Evolutionary conservation across 2,329 filamentous ascomycete genomes (phyloP), one percentile per base, ranked within the genome.

Genomic region (Coniosporium tulheliwenetii): DNA sequence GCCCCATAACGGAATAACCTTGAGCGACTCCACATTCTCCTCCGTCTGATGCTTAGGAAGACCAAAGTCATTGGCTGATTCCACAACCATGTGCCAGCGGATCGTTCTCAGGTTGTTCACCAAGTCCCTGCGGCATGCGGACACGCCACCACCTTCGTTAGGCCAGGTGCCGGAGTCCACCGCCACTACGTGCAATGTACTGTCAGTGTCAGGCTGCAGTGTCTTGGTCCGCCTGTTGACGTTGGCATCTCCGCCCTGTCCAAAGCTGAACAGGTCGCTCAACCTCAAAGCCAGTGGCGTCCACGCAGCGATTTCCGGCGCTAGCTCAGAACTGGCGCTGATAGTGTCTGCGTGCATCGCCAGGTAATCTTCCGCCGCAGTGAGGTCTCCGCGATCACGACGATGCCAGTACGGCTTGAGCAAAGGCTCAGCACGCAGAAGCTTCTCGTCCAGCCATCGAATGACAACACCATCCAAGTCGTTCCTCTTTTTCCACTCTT

Each of bases 221-320:
- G 65, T 57, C 44, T 66, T 65, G 0, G 64, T 66, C 33, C 66
- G 54, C 0, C 67, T 71, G 45, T 68, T 66, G 40, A 69, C 63
- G 34, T 69, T 63, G 3, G 68, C 61, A 49, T 71, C 68, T 15
- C 68, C 68, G n/a, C 68, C 68, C 40, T 67, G 64, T 5, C 68
- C 67, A 41, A 71, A 71, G 44, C 62, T 69, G 49, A 67, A 64
- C 10, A 71, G 53, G 50, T 71, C 68, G 41, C 65, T 67, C 39
- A 69, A 62, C 36, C 68, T 68, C 41, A 69, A 61, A 2, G 68
- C 67, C 12, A 71, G 54, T 1, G 67, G 64, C 8, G 66, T 69
- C 68, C 68, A 71, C 16, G 66, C 64, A 42, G 65, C 69, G 32
- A 71, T 66, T 37, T 67, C 64, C 41, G 64, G 66, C 36, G 68